A percentile compares a stretch with the other conserved stretches of the same genome.
These are phyloP conservation scores for Rhynchospora tenuis DNA, from an alignment of 176 grass and related monocot genomes.

Conservation along the genomic window DNA sequence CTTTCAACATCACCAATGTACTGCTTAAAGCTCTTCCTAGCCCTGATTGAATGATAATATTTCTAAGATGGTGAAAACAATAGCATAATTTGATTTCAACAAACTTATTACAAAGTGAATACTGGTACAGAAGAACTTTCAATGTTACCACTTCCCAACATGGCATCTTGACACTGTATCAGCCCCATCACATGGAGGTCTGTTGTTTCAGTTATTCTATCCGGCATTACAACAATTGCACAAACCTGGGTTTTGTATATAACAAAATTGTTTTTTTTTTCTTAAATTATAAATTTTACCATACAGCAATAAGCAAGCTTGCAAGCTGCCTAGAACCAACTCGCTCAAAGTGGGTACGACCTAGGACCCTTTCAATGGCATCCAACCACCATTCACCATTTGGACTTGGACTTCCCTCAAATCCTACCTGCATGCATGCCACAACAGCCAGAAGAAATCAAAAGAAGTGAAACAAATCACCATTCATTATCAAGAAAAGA, in stretches of 20 bases:
- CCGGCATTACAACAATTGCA: not conserved
- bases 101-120: not conserved
- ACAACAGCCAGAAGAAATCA: constrained; percentile 29
- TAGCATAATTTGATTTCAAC: not conserved
- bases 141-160: not conserved
- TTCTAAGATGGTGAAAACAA: constrained; percentile 23
- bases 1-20: constrained; percentile 72
- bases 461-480: not conserved
- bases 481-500: not conserved
- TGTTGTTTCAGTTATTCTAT: not conserved
- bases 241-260: not conserved
- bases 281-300: constrained; percentile 41
- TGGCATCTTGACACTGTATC: not conserved
- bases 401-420: constrained; percentile 84
- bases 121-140: not conserved
- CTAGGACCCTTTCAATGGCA: constrained; percentile 61
- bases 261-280: not conserved
- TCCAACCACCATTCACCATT: constrained; percentile 97
- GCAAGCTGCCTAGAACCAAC: constrained; percentile 83
- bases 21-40: constrained; percentile 62
- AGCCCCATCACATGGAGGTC: not conserved
- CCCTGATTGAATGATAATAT: constrained; percentile 44
- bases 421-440: constrained; percentile 55
- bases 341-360: constrained; percentile 48
- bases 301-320: constrained; percentile 79